Base-by-base conservation (phyloP, 1,284 basidiomycete species). In the Grifola frondosa region DNA sequence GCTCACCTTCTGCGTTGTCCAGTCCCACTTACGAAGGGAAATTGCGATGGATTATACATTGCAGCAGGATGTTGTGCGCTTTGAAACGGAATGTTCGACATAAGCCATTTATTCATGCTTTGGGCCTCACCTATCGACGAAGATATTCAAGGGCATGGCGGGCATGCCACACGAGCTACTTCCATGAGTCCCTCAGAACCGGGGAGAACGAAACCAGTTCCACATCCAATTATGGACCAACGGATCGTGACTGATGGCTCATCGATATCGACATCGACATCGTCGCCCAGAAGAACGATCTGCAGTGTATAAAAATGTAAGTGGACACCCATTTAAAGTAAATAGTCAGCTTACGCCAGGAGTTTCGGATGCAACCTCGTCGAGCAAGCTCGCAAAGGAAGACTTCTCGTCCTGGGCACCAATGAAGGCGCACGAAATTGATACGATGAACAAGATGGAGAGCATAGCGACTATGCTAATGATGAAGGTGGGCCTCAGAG, bases 221-320 rank as follows among this genome's bases (percentile, higher is more conserved):
- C 79, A 52, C 79, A 81, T 5, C 70, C 77, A n/a, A 77, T 50
- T 24, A 80, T 68, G 15, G 75, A 74, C 78, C 78, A 81, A 6
- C 77, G 72, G 26, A 81, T 67, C 5, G 72, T 74, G 33, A 80
- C 55, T 0, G 76, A 68, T 1, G 78, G 78, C 53, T 81, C 78
- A 43, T 79, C 77, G 9, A 80, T 61, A 51, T 81, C 78, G 9
- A 80, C 69, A 48, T 80, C 77, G 9, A 81, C 74, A 40, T 70
- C 73, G 49, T 80, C 77, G 6, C 78, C 78, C 2, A 79, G 55
- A 21, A 81, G 64, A 4, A 80, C 69, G 25, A 80, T 63, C 78
- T 80, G 47, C 13, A 24, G 17, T 7, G 24, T 7, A 38, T 43
- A 22, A 24, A 30, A 10, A 15, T 20, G 15, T 16, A 24, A 1